These are phyloP conservation scores for Friedmanniomyces simplex DNA, from an alignment of 495 filamentous ascomycete species.

Conservation along the genomic window DNA sequence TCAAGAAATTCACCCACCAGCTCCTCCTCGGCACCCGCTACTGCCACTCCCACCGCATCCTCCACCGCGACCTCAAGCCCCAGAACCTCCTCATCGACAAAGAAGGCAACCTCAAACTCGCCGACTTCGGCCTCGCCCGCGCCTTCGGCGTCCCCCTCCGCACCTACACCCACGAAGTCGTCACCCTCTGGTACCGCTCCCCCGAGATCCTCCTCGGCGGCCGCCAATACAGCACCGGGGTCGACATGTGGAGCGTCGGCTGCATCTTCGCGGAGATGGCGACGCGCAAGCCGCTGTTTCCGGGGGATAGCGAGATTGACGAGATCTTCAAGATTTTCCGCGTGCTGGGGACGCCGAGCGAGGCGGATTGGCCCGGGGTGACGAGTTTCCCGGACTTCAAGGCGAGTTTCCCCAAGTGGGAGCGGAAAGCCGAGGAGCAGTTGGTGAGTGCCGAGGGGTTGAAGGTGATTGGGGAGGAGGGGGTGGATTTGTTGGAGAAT, in stretches of 20 bases:
- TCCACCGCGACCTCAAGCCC: conserved; percentile 95
- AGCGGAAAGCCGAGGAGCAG: conserved; percentile 50
- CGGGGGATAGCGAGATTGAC: conserved; percentile 96
- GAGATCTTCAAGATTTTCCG: conserved; percentile 99
- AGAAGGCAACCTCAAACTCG: conserved; percentile 92
- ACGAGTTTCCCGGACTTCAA: conserved; percentile 98
- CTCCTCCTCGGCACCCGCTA: conserved; percentile 84
- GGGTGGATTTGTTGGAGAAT: conserved; percentile 75
- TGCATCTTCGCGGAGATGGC: conserved; percentile 99
- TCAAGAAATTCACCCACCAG: conserved; percentile 93
- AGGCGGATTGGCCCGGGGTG: conserved; percentile 87
- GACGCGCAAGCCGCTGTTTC: conserved; percentile 94
- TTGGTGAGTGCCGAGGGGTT: conserved; percentile 37
- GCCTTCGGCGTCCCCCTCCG: conserved; percentile 93
- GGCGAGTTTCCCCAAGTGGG: conserved; percentile 91
- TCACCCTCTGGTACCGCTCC: conserved; percentile 97
- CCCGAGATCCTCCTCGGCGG: conserved; percentile 96
- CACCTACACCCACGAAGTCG: conserved; percentile 98
- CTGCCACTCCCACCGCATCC: conserved; percentile 88
- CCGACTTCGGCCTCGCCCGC: conserved; percentile 92
- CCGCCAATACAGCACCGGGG: conserved; percentile 93
- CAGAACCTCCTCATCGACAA: conserved; percentile 94
- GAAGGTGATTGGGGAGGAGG: conserved; percentile 54
- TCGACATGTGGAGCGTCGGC: conserved; percentile 98
- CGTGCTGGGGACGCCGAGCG: conserved; percentile 81